Evolutionary conservation across 306 rosid species (phyloP), one percentile per base, ranked within the genome.

Genomic region (Prunus mira): DNA sequence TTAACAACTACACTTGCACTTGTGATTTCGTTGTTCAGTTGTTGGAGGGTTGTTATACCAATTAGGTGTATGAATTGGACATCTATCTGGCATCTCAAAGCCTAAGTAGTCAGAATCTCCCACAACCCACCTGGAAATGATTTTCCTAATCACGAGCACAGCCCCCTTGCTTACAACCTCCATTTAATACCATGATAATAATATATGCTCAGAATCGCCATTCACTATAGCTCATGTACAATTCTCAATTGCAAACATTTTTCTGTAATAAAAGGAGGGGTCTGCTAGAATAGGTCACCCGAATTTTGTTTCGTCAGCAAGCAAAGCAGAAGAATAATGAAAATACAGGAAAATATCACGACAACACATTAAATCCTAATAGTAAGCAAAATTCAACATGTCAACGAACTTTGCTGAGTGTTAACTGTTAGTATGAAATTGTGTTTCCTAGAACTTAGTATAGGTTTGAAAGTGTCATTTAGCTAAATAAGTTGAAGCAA

Each of bases 31-130:
- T 78, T 82, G 87, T 56, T 71, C 71, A 81, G 96, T 91, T 79
- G 96, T 87, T 88, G 90, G 88, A 83, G 41, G 82, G 94, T 91
- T 84, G 93, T 88, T 90, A 80, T 70, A 81, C 85, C 74, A 74
- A 82, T 83, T 82, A 63, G 28, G 51, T 32, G 57, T 72, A 30
- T 76, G 80, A 80, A 78, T 30, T 67, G 71, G 72, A 73, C 76
- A 83, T 79, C 84, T 76, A 78, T 38, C 82, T 85, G 87, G 80
- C 80, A 60, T 68, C 71, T 67, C 73, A 70, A 64, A 73, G 71
- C 72, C 74, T 47, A 65, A 30, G 64, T 79, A 30, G 64, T 79
- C 72, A 71, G 81, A 70, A 70, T 32, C 47, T 67, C 34, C 41
- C 56, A 17, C 75, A 46, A 64, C 77, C 76, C 54, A 72, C 68